These are phyloP conservation scores for Tetraselmis striata DNA, from an alignment of 139 green algal genomes.

Conservation along the genomic window DNA sequence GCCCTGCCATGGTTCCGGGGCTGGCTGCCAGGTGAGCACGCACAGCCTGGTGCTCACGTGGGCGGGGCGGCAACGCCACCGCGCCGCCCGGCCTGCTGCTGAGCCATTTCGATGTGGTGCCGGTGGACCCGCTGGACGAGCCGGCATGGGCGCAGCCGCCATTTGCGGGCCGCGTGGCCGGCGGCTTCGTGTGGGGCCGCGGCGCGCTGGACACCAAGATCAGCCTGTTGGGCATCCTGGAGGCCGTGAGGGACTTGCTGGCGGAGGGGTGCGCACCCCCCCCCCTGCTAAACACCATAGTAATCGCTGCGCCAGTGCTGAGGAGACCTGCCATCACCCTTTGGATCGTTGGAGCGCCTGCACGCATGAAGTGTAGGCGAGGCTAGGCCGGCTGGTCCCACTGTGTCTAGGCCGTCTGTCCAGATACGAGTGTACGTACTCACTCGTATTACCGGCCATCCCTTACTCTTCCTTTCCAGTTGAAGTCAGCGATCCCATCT, in stretches of 20 bases:
- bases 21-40: constrained; percentile 30
- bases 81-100: constrained; percentile 51
- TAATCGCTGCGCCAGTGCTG: too few relatives aligned
- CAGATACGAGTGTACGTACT: too few relatives aligned
- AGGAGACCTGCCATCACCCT: too few relatives aligned
- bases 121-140: constrained; percentile 23
- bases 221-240: constrained; percentile 44
- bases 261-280: constrained; percentile 21
- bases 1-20: too few relatives aligned
- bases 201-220: constrained; percentile 67
- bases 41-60: constrained; percentile 57
- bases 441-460: too few relatives aligned
- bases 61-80: constrained; percentile 34
- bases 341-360: too few relatives aligned
- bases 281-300: too few relatives aligned
- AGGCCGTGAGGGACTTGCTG: constrained; percentile 53
- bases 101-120: constrained; percentile 71
- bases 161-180: constrained; percentile 44
- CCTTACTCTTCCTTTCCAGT: too few relatives aligned
- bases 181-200: constrained; percentile 62
- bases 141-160: constrained; percentile 50
- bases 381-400: too few relatives aligned
- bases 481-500: too few relatives aligned
- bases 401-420: too few relatives aligned
- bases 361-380: too few relatives aligned